phyloP scores from a whole-genome alignment of 805 yeast species.

The Debaryomyces maramus region DNA sequence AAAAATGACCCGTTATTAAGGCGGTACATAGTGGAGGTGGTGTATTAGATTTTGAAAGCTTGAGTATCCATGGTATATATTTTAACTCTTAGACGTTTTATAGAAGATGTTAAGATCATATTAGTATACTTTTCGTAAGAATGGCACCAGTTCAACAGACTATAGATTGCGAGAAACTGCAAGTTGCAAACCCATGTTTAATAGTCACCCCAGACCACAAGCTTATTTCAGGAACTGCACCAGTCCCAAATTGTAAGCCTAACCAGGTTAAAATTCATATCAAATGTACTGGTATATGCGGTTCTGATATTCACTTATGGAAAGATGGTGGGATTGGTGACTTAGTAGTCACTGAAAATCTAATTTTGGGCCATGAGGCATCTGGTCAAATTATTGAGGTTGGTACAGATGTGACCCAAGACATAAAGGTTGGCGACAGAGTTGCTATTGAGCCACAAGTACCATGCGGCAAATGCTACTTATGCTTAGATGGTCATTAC shows the following conservation, averaged over 20 bases:
- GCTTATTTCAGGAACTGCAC: conserved; percentile 4
- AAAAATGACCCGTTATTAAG: background rate
- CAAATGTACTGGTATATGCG: conserved; percentile 23
- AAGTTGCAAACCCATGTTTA: conserved; percentile 6
- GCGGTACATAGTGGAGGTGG: too few relatives aligned
- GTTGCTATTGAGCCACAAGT: conserved; percentile 57
- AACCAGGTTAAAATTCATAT: conserved; percentile 21
- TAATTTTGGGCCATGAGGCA: conserved; percentile 48
- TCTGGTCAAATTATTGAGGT: conserved; percentile 48
- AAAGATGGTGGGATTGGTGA: conserved; percentile 26
- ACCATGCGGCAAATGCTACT: conserved; percentile 42
- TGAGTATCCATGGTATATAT: too few relatives aligned
- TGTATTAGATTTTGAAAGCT: too few relatives aligned
- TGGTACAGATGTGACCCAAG: conserved; percentile 48
- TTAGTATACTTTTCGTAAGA: too few relatives aligned
- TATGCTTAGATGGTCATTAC: conserved; percentile 21
- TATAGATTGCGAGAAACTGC: background rate
- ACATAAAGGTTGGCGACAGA: conserved; percentile 43
- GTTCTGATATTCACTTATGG: conserved; percentile 23
- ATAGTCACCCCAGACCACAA: conserved; percentile 4
- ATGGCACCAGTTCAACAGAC: conserved; percentile 7
- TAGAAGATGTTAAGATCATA: too few relatives aligned
- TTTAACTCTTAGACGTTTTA: too few relatives aligned
- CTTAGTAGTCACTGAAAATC: conserved; percentile 31
- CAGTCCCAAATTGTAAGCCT: conserved; percentile 10